phyloP scores from a whole-genome alignment of 805 yeast species.

The Starmerella floris region DNA sequence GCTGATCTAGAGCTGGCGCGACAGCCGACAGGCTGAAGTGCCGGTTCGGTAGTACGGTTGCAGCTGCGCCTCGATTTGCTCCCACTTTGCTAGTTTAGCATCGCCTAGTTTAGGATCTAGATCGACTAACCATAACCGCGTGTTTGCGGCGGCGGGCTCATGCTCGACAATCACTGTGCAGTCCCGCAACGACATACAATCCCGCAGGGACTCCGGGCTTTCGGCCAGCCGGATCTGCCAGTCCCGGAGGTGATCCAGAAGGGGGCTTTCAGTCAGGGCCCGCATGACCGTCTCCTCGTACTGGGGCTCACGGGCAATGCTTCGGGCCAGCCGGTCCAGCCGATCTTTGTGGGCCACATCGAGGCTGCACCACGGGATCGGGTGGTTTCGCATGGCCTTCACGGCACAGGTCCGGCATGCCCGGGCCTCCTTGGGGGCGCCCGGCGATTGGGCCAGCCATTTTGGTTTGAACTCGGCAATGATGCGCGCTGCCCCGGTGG shows the following conservation, averaged over 20 bases:
- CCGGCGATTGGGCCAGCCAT: slow-evolving; percentile 40
- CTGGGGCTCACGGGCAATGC: not conserved
- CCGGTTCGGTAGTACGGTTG: slow-evolving; percentile 5
- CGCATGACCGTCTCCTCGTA: slow-evolving; percentile 11
- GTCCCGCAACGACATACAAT: slow-evolving; percentile 41
- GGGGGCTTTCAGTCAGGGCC: slow-evolving; percentile 12
- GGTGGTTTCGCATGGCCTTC: slow-evolving; percentile 27
- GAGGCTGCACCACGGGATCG: slow-evolving; percentile 35
- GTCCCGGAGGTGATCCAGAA: slow-evolving; percentile 23
- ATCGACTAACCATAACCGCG: slow-evolving; percentile 37
- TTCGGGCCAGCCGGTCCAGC: slow-evolving; percentile 2
- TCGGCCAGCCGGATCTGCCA: slow-evolving; percentile 19
- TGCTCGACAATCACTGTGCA: slow-evolving; percentile 39
- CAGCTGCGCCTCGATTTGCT: slow-evolving; percentile 29
- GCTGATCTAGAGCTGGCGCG: slow-evolving; percentile 2
- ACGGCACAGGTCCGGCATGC: slow-evolving; percentile 50
- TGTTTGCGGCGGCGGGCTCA: slow-evolving; percentile 22
- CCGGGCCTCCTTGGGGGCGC: slow-evolving; percentile 27
- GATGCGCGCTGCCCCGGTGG: slow-evolving; percentile 14
- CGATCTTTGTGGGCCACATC: slow-evolving; percentile 29
- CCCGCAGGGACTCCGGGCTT: not conserved
- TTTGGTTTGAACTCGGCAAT: slow-evolving; percentile 47
- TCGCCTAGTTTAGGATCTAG: slow-evolving; percentile 36
- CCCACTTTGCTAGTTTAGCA: slow-evolving; percentile 39
- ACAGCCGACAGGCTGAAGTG: slow-evolving; percentile 11